Conservation (phyloP, 805 yeast genomes). For the Pichia nanzhaoensis region DNA sequence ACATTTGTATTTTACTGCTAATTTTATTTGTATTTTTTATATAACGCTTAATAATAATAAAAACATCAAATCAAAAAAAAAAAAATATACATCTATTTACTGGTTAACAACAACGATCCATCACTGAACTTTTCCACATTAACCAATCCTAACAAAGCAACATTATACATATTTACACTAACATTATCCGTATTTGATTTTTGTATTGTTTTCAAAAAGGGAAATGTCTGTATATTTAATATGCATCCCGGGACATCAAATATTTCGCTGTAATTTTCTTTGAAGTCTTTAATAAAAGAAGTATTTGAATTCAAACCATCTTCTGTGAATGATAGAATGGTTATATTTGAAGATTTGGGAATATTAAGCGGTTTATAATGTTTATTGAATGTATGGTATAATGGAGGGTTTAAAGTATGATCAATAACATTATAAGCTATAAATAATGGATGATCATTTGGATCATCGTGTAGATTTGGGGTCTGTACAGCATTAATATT, state of each 20-base stretch:
- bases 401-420: background rate
- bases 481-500: background rate
- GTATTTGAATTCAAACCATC: constrained; percentile 3
- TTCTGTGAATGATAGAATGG: constrained; percentile 9
- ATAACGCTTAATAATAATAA: too few species aligned
- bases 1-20: too few species aligned
- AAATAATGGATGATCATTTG: constrained; percentile 1
- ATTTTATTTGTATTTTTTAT: too few species aligned
- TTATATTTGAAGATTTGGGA: background rate
- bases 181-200: constrained; percentile 6
- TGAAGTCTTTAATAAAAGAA: constrained; percentile 3
- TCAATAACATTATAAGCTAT: constrained; percentile 10
- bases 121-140: constrained; percentile 17
- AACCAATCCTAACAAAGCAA: constrained; percentile 24
- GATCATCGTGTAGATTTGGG: background rate
- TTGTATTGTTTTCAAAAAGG: constrained; percentile 15
- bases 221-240: constrained; percentile 21
- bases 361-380: background rate
- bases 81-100: background rate
- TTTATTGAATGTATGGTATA: background rate
- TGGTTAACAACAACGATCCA: constrained; percentile 19
- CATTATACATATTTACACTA: constrained; percentile 17
- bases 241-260: constrained; percentile 16
- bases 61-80: background rate
- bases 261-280: constrained; percentile 4